Base-by-base conservation (phyloP, 345 rosid species). In the Erodium maritimum region DNA sequence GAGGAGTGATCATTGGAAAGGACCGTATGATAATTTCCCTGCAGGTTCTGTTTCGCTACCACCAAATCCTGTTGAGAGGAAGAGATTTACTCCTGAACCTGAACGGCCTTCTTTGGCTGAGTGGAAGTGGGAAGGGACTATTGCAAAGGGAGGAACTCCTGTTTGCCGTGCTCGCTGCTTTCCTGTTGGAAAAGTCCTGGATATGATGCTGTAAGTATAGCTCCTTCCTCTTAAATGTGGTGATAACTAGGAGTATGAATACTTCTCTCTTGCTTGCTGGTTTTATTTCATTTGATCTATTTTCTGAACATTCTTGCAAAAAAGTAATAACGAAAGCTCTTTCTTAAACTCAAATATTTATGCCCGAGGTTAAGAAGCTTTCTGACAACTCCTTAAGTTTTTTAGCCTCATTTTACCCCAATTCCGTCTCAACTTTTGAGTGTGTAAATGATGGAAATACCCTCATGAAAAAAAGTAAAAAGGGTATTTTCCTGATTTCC, bases 51-150 rank as follows among this genome's bases (percentile, higher is more conserved):
- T 54, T 71, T 59, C 79, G 59, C 56, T 67, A 66, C 83, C 72
- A 37, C 56, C 79, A 54, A 59, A 58, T 62, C 55, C 75, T 60
- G 64, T 69, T 61, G 96, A 86, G 67, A 76, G 75, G 67, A 84
- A 80, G 77, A 77, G 77, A 61, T 71, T 73, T 56, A 66, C 79
- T 51, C 84, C 82, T 56, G 91, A 86, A 58, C 69, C 74, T 54
- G 78, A 69, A 60, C 77, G 34, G 59, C 63, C 85, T 61, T 75
- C 93, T 23, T 61, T 84, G 52, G 82, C 79, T 50, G 84, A 87
- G 68, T 91, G 97, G 97, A 88, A 91, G 77, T 91, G 98, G 98
- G 96, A 91, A 71, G 98, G 98, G 54, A 84, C 88, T 55, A 78
- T 91, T 59, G 98, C 96, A 20, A 88, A 91, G 78, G 96, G 95